Evolutionary conservation across 2,329 filamentous ascomycete species (phyloP), one percentile per base, ranked within the genome.

Genomic region (Ciborinia camelliae): DNA sequence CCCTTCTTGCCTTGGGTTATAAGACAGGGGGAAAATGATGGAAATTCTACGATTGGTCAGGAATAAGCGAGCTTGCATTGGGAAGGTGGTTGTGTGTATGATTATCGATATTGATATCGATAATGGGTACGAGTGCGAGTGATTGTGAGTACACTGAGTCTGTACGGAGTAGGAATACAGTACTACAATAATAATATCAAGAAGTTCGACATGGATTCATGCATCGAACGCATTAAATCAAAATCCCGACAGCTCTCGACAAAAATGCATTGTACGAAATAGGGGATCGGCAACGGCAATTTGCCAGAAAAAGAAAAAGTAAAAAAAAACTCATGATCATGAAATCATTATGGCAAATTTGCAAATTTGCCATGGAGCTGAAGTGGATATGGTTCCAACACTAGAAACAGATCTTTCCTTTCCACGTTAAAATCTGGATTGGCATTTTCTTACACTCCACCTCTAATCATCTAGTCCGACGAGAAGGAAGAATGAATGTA

Each of bases 21-120:
- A 26, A 43, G 39, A 45, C 20, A 23, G 41, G 39, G 54, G 39
- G 1, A 30, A 20, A 4, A 8, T 28, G 20, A 57, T 30, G 4
- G 3, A 32, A 57, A 57, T 57, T 58, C 54, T 58, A 45, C 54
- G 54, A 58, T 45, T 58, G 54, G 54, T 23, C 20, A 4, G 8
- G 28, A 32, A 32, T 58, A 58, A 35, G 54, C 54, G 54, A 58
- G 14, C 51, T 43, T 32, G 20, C 39, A 32, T 45, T 20, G 37
- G 26, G 26, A 45, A 45, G 39, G 37, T 30, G 30, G 35, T 6
- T 23, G 18, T 53, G 18, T 53, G 9, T 53, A n/a, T 35, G 35
- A 39, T 20, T 37, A 30, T n/a, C 12, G 43, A 47, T 47, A 47
- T 47, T 4, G 43, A 30, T 45, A 32, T 57, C 9, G 10, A 28